Percentiles rank a stretch among this genome's conserved stretches.
Evolutionary conservation across 2,329 filamentous ascomycete species (phyloP).

Genomic region (Colletotrichum musicola): DNA sequence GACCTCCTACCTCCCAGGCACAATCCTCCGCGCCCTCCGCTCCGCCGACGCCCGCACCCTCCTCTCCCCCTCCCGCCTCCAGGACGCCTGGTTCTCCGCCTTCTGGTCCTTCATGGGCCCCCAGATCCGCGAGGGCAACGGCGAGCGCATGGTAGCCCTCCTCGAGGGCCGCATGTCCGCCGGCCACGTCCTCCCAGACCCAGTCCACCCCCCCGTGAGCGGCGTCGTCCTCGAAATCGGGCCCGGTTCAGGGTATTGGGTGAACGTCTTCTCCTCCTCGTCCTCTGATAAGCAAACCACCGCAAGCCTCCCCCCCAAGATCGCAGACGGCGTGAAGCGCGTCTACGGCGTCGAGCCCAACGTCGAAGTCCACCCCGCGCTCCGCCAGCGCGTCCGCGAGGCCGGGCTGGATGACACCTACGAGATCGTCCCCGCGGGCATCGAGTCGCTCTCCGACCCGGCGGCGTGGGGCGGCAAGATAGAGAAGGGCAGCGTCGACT

Average conservation of each 20-base stretch:
- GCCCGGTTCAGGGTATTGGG: constrained; percentile 72
- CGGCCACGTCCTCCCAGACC: constrained; percentile 52
- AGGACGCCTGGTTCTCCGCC: constrained; percentile 67
- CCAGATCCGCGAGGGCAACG: constrained; percentile 56
- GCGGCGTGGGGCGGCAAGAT: constrained; percentile 60
- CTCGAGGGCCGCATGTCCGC: constrained; percentile 61
- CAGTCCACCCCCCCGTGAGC: constrained; percentile 53
- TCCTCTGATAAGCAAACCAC: constrained; percentile 2
- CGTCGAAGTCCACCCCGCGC: constrained; percentile 59
- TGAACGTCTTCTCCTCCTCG: constrained; percentile 59
- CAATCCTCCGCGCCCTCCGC: constrained; percentile 58
- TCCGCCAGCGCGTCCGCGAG: constrained; percentile 61
- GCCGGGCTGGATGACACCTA: constrained; percentile 70
- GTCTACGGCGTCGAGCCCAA: constrained; percentile 77
- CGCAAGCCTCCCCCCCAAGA: constrained; percentile 4
- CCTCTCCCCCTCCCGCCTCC: constrained; percentile 56
- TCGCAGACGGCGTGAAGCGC: constrained; percentile 44
- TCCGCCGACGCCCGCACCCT: constrained; percentile 52
- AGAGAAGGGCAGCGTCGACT: constrained; percentile 65
- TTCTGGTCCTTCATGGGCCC: constrained; percentile 72
- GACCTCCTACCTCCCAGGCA: constrained; percentile 62
- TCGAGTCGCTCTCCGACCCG: constrained; percentile 65
- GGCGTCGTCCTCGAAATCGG: constrained; percentile 73
- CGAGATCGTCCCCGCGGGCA: constrained; percentile 72
- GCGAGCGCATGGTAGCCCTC: constrained; percentile 63